phyloP scores from a whole-genome alignment of 2,329 filamentous ascomycete species.

The Ophiostoma ips region DNA sequence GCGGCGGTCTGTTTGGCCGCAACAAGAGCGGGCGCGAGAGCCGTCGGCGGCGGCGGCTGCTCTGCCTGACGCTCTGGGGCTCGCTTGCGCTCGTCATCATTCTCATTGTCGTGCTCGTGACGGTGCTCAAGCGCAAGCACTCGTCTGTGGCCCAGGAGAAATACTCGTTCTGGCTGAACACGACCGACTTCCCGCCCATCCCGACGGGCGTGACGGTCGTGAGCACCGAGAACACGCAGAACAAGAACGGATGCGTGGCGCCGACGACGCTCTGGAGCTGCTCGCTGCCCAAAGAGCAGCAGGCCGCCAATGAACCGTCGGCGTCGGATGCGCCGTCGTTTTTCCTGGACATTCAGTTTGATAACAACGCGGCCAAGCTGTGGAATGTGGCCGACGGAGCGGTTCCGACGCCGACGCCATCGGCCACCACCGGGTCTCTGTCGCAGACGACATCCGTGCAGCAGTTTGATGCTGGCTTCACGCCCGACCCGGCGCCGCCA shows the following conservation, averaged over 20 bases:
- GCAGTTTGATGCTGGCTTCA: constrained; percentile 22
- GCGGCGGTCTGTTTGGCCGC: constrained; percentile 51
- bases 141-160: constrained; percentile 11
- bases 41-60: constrained; percentile 41
- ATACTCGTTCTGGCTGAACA: constrained; percentile 59
- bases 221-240: constrained; percentile 50
- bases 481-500: constrained; percentile 43
- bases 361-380: constrained; percentile 40
- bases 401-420: constrained; percentile 12
- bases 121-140: constrained; percentile 22
- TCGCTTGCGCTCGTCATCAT: constrained; percentile 40
- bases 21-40: constrained; percentile 46
- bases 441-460: neutral
- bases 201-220: constrained; percentile 73
- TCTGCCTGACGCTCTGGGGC: constrained; percentile 40
- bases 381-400: constrained; percentile 33
- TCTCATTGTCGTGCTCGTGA: constrained; percentile 20
- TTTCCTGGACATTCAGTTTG: constrained; percentile 62
- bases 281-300: constrained; percentile 64
- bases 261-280: constrained; percentile 77
- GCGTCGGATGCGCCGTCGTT: constrained; percentile 61
- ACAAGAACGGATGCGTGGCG: constrained; percentile 55
- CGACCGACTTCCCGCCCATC: constrained; percentile 76
- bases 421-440: neutral
- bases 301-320: constrained; percentile 48